phyloP scores from a whole-genome alignment of 2,329 filamentous ascomycete species.

The Bipolaris sorokiniana region DNA sequence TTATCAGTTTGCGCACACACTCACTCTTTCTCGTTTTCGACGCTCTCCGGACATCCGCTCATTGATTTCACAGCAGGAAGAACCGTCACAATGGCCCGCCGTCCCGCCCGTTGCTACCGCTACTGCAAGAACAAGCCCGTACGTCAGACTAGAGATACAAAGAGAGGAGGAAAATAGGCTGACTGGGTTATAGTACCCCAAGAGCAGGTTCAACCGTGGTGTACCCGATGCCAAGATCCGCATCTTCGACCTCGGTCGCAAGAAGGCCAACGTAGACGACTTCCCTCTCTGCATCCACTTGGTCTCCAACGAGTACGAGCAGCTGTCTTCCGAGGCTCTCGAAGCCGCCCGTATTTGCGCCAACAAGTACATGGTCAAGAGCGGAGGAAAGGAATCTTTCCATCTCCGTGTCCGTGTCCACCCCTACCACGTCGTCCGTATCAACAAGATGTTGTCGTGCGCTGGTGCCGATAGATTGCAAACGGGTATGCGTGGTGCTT shows the following conservation, averaged over 20 bases:
- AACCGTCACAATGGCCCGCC: conserved; percentile 93
- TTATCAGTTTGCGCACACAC: conserved; percentile 18
- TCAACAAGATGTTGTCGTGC: conserved; percentile 99
- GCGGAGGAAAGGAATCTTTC: conserved; percentile 73
- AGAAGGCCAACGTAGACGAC: conserved; percentile 98
- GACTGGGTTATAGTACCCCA: conserved; percentile 81
- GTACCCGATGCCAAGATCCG: conserved; percentile 81
- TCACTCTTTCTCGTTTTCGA: conserved; percentile 9
- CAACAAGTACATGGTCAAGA: conserved; percentile 90
- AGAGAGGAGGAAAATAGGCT: conserved; percentile 35
- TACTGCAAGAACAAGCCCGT: conserved; percentile 99
- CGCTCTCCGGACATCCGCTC: conserved; percentile 40
- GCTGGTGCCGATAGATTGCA: conserved; percentile 99
- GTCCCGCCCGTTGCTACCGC: conserved; percentile 99
- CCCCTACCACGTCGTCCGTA: conserved; percentile 99
- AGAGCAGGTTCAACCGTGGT: conserved; percentile 99
- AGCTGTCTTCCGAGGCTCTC: conserved; percentile 98
- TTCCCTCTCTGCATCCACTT: conserved; percentile 98
- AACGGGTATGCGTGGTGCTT: conserved; percentile 99
- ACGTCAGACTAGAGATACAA: conserved; percentile 26
- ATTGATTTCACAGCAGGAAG: conserved; percentile 57
- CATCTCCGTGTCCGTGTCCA: conserved; percentile 81
- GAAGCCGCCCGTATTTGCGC: conserved; percentile 99
- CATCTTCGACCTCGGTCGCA: conserved; percentile 99
- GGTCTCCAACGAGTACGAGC: conserved; percentile 99